Evolutionary conservation across 208 protist species (phyloP).

Genomic region (Hexamita inflata): DNA sequence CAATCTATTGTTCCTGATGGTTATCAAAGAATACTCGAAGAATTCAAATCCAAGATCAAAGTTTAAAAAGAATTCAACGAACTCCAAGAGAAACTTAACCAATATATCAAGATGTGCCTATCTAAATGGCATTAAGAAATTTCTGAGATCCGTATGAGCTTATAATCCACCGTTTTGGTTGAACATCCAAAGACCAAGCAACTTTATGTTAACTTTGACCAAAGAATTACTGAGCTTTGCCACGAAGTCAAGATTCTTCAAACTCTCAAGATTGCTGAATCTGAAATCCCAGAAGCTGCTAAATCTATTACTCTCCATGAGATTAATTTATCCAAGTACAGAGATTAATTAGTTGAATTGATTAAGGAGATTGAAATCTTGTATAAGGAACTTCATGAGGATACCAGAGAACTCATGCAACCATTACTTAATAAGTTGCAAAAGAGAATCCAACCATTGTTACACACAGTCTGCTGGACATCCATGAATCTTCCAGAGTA

Average conservation of each 20-base stretch:
- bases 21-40: too few species aligned
- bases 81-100: constrained; percentile 64
- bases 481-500: constrained; percentile 83
- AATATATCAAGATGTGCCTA: constrained; percentile 81
- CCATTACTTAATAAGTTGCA: constrained; percentile 69
- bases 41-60: too few species aligned
- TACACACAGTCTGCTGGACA: constrained; percentile 28
- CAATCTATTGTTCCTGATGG: too few species aligned
- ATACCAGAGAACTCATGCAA: constrained; percentile 56
- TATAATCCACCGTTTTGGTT: constrained; percentile 78
- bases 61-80: constrained; percentile 82
- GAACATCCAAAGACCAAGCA: constrained; percentile 64
- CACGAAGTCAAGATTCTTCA: constrained; percentile 72
- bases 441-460: constrained; percentile 57
- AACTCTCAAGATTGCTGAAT: constrained; percentile 64
- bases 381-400: constrained; percentile 27
- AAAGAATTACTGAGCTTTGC: constrained; percentile 78
- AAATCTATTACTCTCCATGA: constrained; percentile 78
- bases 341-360: constrained; percentile 52
- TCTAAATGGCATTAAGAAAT: constrained; percentile 55
- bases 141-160: constrained; percentile 67
- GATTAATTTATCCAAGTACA: constrained; percentile 62
- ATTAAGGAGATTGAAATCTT: constrained; percentile 50
- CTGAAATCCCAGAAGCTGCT: constrained; percentile 62
- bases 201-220: constrained; percentile 89